Evolutionary conservation across 345 rosid species (phyloP), one percentile per base, ranked within the genome.

Genomic region (Linum trigynum): DNA sequence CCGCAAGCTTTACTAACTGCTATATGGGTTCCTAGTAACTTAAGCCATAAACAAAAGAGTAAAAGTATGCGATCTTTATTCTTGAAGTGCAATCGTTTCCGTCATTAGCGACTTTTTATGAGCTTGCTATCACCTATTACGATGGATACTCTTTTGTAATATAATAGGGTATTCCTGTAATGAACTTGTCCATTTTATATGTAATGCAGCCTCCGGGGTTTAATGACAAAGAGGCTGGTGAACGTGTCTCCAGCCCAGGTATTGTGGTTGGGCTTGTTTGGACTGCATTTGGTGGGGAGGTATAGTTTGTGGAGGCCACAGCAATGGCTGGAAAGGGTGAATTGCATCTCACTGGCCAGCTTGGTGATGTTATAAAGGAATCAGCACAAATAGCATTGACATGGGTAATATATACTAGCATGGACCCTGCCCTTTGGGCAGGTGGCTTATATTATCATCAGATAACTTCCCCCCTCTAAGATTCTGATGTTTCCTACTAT

Each of bases 221-320:
- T 76, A 95, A 90, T 81, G 97, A 94, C 68, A 83, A 60, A 65
- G 97, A 94, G 85, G 90, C 96, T 63, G 95, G 91, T 62, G 96
- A 94, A 53, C 86, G 99, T 12, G 96, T 94, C 69, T 89, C 92
- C 39, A 70, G 81, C 75, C 97, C 99, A 39, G 99, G 99, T 48
- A 83, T 84, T 65, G 86, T 96, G 1, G 96, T 94, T 63, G 99
- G 99, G 69, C 96, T 94, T 63, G 99, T 94, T 40, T 94, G 99
- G 99, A 94, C 99, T 71, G 71, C 84, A 67, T 84, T 94, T 76
- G 99, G 99, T 63, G 99, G 99, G 67, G 99, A 94, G 80, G 99
- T 90, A 53, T 97, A 94, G 78, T 94, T 86, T 72, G 92, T 94
- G 67, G 99, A 94, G 81, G 99, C 95, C 69, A 80, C 95, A 50